phyloP scores from a whole-genome alignment of 1,284 basidiomycete genomes.

The Apiotrichum akiyoshidainum region DNA sequence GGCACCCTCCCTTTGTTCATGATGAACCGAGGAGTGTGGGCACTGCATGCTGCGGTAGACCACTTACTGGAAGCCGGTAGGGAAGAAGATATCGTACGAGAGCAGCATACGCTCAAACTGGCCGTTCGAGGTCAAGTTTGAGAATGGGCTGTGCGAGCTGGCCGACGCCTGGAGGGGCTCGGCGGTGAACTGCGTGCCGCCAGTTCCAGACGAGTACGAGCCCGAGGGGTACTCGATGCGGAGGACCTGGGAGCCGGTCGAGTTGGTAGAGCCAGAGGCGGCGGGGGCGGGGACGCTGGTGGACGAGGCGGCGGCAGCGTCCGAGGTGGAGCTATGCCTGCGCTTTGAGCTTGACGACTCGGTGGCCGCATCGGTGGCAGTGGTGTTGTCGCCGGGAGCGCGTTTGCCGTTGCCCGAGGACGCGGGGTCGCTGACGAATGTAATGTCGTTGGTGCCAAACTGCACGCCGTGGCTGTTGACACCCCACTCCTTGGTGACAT shows the following conservation, averaged over 20 bases:
- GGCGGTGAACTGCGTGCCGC: conserved; percentile 51
- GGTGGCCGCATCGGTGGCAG: neutral
- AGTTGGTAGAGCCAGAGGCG: neutral
- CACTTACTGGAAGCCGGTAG: conserved; percentile 34
- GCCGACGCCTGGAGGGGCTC: conserved; percentile 27
- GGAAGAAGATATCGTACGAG: conserved; percentile 45
- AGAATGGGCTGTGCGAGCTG: conserved; percentile 11
- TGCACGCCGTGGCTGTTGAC: conserved; percentile 31
- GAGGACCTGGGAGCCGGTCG: conserved; percentile 35
- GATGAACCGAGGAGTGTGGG: too few species aligned
- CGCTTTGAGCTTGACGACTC: conserved; percentile 6
- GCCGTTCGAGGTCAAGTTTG: conserved; percentile 30
- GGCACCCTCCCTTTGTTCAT: neutral
- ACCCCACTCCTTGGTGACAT: conserved; percentile 35
- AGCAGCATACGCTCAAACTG: conserved; percentile 43
- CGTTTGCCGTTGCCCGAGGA: neutral
- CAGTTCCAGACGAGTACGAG: conserved; percentile 45
- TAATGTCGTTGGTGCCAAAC: conserved; percentile 36
- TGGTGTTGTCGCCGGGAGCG: too few species aligned
- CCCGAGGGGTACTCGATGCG: conserved; percentile 46
- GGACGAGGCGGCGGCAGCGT: conserved; percentile 7
- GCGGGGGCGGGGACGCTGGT: conserved; percentile 9
- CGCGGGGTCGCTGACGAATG: conserved; percentile 1
- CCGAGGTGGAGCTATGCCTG: conserved; percentile 13
- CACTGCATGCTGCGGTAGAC: too few species aligned